phyloP scores from a whole-genome alignment of 1,139 yeast genomes.

The Candida pseudoviswanathii region DNA sequence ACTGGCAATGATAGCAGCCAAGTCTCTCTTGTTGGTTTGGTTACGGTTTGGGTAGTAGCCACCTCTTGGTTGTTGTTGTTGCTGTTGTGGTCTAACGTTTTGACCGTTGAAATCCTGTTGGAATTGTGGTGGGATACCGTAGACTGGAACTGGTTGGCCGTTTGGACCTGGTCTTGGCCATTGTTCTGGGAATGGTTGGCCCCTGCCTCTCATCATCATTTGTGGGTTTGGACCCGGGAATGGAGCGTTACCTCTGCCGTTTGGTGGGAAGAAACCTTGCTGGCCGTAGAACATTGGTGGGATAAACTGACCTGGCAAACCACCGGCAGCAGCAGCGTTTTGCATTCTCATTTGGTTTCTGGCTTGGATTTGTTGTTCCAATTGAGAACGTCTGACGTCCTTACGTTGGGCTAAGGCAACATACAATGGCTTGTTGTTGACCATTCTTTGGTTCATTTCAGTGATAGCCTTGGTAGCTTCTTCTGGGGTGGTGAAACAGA shows the following conservation, averaged over 20 bases:
- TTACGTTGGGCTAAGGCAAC: slow-evolving; percentile 99
- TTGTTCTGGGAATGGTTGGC: slow-evolving; percentile 62
- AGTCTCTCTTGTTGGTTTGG: slow-evolving; percentile 31
- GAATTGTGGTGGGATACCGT: slow-evolving; percentile 73
- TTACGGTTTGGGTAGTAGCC: slow-evolving; percentile 48
- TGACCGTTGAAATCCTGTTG: slow-evolving; percentile 45
- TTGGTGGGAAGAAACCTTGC: slow-evolving; percentile 82
- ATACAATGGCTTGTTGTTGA: slow-evolving; percentile 93
- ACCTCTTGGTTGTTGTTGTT: slow-evolving; percentile 34
- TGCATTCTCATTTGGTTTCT: slow-evolving; percentile 98
- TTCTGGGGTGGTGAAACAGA: slow-evolving; percentile 96
- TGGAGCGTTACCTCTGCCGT: slow-evolving; percentile 76
- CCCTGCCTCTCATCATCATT: slow-evolving; percentile 80
- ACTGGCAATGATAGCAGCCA: slow-evolving; percentile 61
- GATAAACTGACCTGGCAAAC: slow-evolving; percentile 93
- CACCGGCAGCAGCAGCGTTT: slow-evolving; percentile 86
- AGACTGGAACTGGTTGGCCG: slow-evolving; percentile 79
- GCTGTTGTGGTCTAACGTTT: slow-evolving; percentile 16
- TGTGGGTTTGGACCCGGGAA: slow-evolving; percentile 87
- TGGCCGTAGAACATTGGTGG: slow-evolving; percentile 94
- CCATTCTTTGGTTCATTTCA: slow-evolving; percentile 98
- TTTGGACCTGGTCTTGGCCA: slow-evolving; percentile 77
- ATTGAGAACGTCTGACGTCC: slow-evolving; percentile 96
- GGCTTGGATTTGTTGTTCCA: slow-evolving; percentile 97
- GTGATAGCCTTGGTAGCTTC: slow-evolving; percentile 99